Evolutionary conservation across 768 basidiomycete species (phyloP).

Genomic region (Antrodiella citrinella): DNA sequence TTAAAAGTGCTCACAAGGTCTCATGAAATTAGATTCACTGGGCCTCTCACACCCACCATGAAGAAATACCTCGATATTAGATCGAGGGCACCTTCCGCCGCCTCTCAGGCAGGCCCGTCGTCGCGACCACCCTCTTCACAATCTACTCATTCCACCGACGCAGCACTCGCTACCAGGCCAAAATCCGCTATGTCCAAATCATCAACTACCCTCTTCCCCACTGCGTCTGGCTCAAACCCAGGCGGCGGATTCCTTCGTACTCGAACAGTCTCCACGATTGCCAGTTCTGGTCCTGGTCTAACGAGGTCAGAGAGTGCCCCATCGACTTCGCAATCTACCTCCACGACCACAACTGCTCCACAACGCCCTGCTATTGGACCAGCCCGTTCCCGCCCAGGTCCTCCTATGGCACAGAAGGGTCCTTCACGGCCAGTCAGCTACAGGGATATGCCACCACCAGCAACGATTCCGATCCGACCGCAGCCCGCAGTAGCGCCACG

Average conservation of each 20-base stretch:
- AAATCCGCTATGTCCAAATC: neutral
- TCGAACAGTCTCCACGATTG: neutral
- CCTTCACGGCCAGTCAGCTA: neutral
- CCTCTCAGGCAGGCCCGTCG: constrained; percentile 17
- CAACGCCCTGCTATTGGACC: constrained; percentile 1
- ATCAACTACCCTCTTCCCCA: neutral
- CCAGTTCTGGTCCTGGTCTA: neutral
- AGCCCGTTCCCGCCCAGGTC: neutral
- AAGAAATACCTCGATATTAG: constrained; percentile 66
- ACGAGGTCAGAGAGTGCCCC: constrained; percentile 4
- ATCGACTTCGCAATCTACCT: constrained; percentile 1
- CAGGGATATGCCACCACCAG: constrained; percentile 15
- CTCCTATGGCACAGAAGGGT: neutral
- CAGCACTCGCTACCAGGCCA: neutral
- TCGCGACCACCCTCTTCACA: constrained; percentile 20
- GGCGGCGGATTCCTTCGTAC: neutral
- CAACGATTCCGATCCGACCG: constrained; percentile 10
- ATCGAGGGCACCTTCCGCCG: constrained; percentile 11
- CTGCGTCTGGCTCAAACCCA: neutral
- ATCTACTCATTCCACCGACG: constrained; percentile 12
- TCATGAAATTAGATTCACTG: constrained; percentile 48
- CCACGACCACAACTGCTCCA: neutral
- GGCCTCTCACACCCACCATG: constrained; percentile 66
- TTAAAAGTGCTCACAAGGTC: constrained; percentile 2
- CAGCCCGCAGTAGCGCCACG: neutral